Evolutionary conservation across 2,329 filamentous ascomycete genomes (phyloP), one percentile per base, ranked within the genome.

Genomic region (Microdochium trichocladiopsis): DNA sequence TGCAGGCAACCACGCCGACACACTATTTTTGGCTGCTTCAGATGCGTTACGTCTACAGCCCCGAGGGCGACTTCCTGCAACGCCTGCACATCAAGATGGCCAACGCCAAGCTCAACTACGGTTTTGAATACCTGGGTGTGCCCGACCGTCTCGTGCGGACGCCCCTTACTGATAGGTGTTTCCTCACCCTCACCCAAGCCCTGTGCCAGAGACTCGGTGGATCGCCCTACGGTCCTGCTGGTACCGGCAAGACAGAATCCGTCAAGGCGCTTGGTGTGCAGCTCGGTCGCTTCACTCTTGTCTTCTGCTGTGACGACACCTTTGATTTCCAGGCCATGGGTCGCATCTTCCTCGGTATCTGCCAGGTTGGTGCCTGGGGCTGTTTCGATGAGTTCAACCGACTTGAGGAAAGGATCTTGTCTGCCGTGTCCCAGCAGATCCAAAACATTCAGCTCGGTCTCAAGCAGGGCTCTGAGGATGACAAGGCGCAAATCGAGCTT

Each of bases 271-370:
- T 99, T 24, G 95, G 94, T 76, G 82, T 99, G 3, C 92, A 99
- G 68, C 84, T 99, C 51, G 95, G 94, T 66, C 86, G 95, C 55
- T 99, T 99, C 69, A 99, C 95, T 2, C 82, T 99, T 24, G 95
- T 99, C 25, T 99, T 99, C 76, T 99, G 95, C 70, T 99, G 94
- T 74, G 94, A 99, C 66, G 94, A 99, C 71, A 99, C 94, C 0
- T 99, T 99, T 63, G 94, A 99, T 69, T 99, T 97, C 78, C 94
- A 99, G 66, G 94, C 94, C 50, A 99, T 99, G 94, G 95, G 95
- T 14, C 90, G 94, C 60, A 99, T 99, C 62, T 99, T 99, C 80
- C 79, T 99, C 33, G 94, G 94, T 79, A 95, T 99, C 56, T 99
- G 95, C 68, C 94, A 99, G 69, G 94, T 99, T 48, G 94, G 94